Evolutionary conservation across 371 early-diverging fungal genomes (phyloP), one percentile per base, ranked within the genome.

Genomic region (Entomophthora muscae): DNA sequence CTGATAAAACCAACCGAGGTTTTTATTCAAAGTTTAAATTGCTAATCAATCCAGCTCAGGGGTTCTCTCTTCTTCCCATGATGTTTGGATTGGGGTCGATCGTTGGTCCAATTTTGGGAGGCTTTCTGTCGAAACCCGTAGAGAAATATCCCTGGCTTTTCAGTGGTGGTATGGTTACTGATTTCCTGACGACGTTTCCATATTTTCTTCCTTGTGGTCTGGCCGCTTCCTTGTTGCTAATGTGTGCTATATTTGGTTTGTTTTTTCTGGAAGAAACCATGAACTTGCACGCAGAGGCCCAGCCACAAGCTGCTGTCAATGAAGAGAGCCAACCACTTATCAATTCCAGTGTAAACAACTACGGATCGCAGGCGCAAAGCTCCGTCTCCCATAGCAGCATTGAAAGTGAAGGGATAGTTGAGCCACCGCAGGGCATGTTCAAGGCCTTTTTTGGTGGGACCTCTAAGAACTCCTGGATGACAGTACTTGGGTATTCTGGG

Each of bases 171-270:
- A 64, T 76, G 26, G 10, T 61, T 10, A 78, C 75, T 52, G 65
- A 69, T 31, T 75, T 93, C 53, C 78, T 93, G 52, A 70, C 67
- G 2, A 66, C 70, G 3, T 86, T 81, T 63, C 93, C 92, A 2
- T 91, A 91, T 66, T 80, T 90, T 56, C 76, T 95, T 3, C 95
- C 95, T 0, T 93, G 93, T 66, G 70, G 85, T 21, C 78, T 86
- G 5, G 80, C 85, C 5, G 75, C 86, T 0, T 62, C 68, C 1
- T 76, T 90, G 2, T 76, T 81, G 54, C 52, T 79, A 2, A 63
- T 79, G 55, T 88, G 90, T 3, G 76, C 81, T n/a, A 60, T 82
- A 0, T 70, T 86, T 29, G 89, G 86, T 0, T 69, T 78, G 21
- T 77, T 86, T 54, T 84, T 71, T 63, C 70, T 93, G 51, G 80